Evolutionary conservation across 148 eudicot genomes (phyloP).

Genomic region (Agrostemma githago): DNA sequence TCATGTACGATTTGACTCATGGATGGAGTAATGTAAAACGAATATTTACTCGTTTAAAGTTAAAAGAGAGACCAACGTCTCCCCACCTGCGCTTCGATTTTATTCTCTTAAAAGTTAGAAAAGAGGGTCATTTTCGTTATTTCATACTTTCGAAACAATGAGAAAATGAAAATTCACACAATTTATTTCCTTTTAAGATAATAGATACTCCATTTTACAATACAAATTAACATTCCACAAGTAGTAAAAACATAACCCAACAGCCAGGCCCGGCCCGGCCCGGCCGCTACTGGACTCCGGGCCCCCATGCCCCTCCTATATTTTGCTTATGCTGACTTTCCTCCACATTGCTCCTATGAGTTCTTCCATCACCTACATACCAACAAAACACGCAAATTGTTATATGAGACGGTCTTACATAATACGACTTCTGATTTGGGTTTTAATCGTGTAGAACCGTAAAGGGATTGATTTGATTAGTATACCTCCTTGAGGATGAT

Average conservation of each 20-base stretch:
- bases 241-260: neutral
- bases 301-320: neutral
- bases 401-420: too few species aligned
- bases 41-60: too few species aligned
- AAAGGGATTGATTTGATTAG: too few species aligned
- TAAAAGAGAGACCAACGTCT: too few species aligned
- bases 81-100: too few species aligned
- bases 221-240: neutral
- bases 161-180: neutral
- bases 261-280: neutral
- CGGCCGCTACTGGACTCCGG: neutral
- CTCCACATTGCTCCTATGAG: neutral
- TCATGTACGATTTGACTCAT: too few species aligned
- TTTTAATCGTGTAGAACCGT: too few species aligned
- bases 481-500: slow-evolving; percentile 14
- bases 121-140: too few species aligned
- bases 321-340: neutral
- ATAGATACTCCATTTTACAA: neutral
- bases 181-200: neutral
- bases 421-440: too few species aligned
- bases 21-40: too few species aligned
- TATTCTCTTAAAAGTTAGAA: too few species aligned
- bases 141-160: too few species aligned
- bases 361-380: slow-evolving; percentile 7
- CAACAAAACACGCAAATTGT: neutral